Percentiles rank a stretch among this genome's conserved stretches.
These are phyloP conservation scores for Tricharina praecox DNA, from an alignment of 495 filamentous ascomycete genomes.

Conservation along the genomic window DNA sequence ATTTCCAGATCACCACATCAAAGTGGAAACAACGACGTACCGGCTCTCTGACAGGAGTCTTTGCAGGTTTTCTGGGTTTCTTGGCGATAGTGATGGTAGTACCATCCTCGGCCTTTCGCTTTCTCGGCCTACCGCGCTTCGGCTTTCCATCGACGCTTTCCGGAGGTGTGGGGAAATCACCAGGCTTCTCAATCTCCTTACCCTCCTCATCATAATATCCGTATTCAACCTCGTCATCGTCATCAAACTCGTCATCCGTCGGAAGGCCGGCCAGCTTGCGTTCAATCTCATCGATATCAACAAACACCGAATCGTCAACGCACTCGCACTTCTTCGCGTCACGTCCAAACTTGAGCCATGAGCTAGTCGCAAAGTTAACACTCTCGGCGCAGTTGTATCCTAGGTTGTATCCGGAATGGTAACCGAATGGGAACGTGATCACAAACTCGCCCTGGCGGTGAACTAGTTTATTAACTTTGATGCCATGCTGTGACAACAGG, in stretches of 20 bases:
- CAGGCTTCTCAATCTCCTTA: constrained; percentile 27
- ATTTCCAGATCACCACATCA: constrained; percentile 27
- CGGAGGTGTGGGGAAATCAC: constrained; percentile 63
- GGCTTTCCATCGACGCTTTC: constrained; percentile 43
- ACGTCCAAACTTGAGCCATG: constrained; percentile 85
- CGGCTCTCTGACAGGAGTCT: constrained; percentile 56
- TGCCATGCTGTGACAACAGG: constrained; percentile 70
- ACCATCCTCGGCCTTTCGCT: constrained; percentile 33
- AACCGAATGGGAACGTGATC: constrained; percentile 95
- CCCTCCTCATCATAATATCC: constrained; percentile 45
- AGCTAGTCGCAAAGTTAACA: constrained; percentile 91
- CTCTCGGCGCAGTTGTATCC: constrained; percentile 99
- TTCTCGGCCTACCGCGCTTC: constrained; percentile 30
- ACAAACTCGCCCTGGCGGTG: constrained; percentile 96
- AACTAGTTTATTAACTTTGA: constrained; percentile 89
- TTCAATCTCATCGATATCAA: constrained; percentile 87
- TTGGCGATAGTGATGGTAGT: constrained; percentile 29
- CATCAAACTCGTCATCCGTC: constrained; percentile 73
- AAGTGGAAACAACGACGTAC: constrained; percentile 25
- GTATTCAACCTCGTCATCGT: constrained; percentile 55
- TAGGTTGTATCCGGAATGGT: constrained; percentile 95
- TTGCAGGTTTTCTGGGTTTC: constrained; percentile 48
- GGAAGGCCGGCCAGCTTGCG: constrained; percentile 82
- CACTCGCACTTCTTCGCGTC: constrained; percentile 97
- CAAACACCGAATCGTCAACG: constrained; percentile 87